A percentile compares a stretch with the other conserved stretches of the same genome.
Conservation (phyloP, 1,284 basidiomycete genomes). For the Melampsora larici-populina region DNA sequence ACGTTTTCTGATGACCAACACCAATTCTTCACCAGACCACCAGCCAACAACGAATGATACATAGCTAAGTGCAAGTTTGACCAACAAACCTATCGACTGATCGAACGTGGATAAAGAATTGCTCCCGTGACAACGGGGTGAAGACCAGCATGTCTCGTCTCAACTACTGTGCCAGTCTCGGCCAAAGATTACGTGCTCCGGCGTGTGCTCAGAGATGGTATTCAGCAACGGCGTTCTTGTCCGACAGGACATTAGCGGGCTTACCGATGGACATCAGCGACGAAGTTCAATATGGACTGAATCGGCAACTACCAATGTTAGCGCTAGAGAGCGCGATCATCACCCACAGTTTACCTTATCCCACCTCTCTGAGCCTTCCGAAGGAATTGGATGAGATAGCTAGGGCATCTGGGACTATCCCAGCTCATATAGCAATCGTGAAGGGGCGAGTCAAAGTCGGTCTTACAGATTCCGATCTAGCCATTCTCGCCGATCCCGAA, state of each 20-base stretch:
- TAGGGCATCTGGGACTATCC: constrained; percentile 70
- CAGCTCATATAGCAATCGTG: constrained; percentile 86
- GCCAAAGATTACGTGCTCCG: too few species aligned
- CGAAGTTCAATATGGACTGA: constrained; percentile 73
- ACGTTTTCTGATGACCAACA: too few species aligned
- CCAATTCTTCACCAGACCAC: too few species aligned
- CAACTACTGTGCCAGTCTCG: too few species aligned
- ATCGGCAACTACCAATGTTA: constrained; percentile 57
- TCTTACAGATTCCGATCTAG: constrained; percentile 65
- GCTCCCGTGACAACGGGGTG: too few species aligned
- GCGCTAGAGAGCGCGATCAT: constrained; percentile 74
- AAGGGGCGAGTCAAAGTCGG: constrained; percentile 83
- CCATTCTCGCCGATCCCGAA: constrained; percentile 66
- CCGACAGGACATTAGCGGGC: neutral
- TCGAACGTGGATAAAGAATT: too few species aligned
- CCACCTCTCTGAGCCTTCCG: constrained; percentile 61
- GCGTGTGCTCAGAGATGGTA: too few species aligned
- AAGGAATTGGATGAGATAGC: constrained; percentile 71
- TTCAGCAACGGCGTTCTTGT: too few species aligned
- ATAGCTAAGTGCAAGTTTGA: too few species aligned
- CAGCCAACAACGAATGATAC: too few species aligned
- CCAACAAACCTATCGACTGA: too few species aligned
- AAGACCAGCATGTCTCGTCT: too few species aligned
- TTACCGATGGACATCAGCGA: constrained; percentile 51
- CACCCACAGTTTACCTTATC: constrained; percentile 65